These are phyloP conservation scores for Ceratocystis cubensis DNA, from an alignment of 2,329 filamentous ascomycete species.

Conservation along the genomic window DNA sequence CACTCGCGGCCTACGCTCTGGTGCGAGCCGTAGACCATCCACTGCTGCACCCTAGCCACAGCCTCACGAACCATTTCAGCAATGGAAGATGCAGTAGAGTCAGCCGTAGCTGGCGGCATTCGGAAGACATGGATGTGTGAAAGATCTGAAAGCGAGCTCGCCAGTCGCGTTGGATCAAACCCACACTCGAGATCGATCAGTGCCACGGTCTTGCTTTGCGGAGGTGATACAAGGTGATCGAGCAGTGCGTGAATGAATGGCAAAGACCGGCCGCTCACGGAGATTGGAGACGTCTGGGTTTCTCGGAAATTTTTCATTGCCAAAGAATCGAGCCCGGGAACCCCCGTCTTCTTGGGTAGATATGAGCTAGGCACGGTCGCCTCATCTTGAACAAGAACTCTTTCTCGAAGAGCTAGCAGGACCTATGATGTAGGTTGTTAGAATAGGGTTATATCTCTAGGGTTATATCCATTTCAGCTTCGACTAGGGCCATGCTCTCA, in stretches of 20 bases:
- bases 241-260: slow-evolving; percentile 45
- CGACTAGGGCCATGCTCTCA: slow-evolving; percentile 29
- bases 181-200: slow-evolving; percentile 43
- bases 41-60: slow-evolving; percentile 33
- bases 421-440: slow-evolving; percentile 24
- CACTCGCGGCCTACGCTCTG: slow-evolving; percentile 37
- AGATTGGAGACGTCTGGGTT: slow-evolving; percentile 37
- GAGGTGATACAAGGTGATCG: slow-evolving; percentile 38
- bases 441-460: slow-evolving; percentile 25
- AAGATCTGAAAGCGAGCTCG: slow-evolving; percentile 31
- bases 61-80: slow-evolving; percentile 27
- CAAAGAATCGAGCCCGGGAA: slow-evolving; percentile 37
- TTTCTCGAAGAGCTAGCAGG: slow-evolving; percentile 21
- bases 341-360: slow-evolving; percentile 28
- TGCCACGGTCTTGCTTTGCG: slow-evolving; percentile 37
- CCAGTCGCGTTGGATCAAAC: slow-evolving; percentile 42
- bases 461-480: slow-evolving; percentile 16
- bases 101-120: slow-evolving; percentile 27
- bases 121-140: slow-evolving; percentile 41
- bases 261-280: slow-evolving; percentile 40
- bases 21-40: slow-evolving; percentile 39
- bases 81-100: slow-evolving; percentile 21
- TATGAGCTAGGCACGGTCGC: slow-evolving; percentile 16
- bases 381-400: slow-evolving; percentile 21
- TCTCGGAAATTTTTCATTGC: slow-evolving; percentile 36